phyloP scores from a whole-genome alignment of 176 grass and related monocot species.

The Pontederia paniculata region DNA sequence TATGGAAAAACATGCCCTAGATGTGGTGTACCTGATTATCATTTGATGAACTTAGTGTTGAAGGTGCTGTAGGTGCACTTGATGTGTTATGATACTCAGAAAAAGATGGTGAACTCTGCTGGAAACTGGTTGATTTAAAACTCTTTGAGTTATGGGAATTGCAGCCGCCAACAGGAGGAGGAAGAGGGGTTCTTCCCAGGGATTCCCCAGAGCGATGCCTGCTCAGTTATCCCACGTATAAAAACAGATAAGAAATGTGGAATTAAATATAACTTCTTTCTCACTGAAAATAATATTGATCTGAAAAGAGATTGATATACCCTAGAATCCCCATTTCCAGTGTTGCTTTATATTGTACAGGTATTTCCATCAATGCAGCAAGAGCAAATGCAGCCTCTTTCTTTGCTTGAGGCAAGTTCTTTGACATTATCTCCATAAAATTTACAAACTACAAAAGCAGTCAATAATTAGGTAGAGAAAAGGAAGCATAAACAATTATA shows the following conservation, averaged over 20 bases:
- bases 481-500: neutral
- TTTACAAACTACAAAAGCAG: slow-evolving; percentile 32
- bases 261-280: neutral
- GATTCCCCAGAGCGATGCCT: slow-evolving; percentile 42
- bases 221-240: neutral
- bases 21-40: slow-evolving; percentile 32
- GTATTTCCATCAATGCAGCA: slow-evolving; percentile 33
- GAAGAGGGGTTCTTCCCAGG: slow-evolving; percentile 56
- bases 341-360: slow-evolving; percentile 42
- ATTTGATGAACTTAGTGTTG: slow-evolving; percentile 23
- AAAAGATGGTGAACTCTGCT: slow-evolving; percentile 25
- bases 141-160: slow-evolving; percentile 17
- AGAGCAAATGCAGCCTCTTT: slow-evolving; percentile 28
- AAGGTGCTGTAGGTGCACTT: slow-evolving; percentile 25
- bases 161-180: slow-evolving; percentile 55
- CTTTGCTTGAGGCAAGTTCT: slow-evolving; percentile 18
- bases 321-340: slow-evolving; percentile 27
- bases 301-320: slow-evolving; percentile 9
- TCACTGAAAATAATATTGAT: neutral
- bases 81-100: slow-evolving; percentile 23
- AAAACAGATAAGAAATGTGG: neutral
- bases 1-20: neutral
- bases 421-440: slow-evolving; percentile 36
- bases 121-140: slow-evolving; percentile 26
- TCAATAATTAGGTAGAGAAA: neutral